Base-by-base conservation (phyloP, 2,329 filamentous ascomycete species). In the Neofusicoccum kwambonambiense region DNA sequence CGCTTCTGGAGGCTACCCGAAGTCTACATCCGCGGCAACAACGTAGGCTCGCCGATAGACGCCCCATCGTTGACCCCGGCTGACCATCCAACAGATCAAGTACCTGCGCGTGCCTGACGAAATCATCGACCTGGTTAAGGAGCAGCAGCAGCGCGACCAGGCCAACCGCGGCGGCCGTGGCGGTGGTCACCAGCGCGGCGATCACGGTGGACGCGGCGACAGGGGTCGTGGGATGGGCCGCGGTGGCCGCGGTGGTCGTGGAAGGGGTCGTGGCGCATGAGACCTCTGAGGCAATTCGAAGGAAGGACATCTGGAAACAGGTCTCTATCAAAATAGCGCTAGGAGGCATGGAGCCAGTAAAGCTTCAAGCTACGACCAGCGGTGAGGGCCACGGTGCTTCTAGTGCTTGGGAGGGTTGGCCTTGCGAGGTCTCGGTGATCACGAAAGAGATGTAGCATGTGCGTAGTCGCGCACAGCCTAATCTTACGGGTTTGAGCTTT, bases 11-110 rank as follows among this genome's bases (percentile, higher is more conserved):
- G 92, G 74, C 82, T 99, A 79, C 89, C 93, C 41, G 96, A 99
- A 78, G 93, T 94, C 65, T 99, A 99, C 75, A 91, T 99, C 60
- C 90, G 96, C 76, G 95, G 95, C 67, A 99, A 98, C 80, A 99
- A 98, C 76, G 94, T 97, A 80, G 67, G 90, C 82, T 42, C 15
- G 64, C 6, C 39, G 35, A 31, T 7, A 31, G 27, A 31, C 27
- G 22, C 56, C 54, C 19, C 11, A 35, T 39, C 11, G 11, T 17
- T 17, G 22, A 3, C 22, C 39, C 62, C 52, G 66, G 62, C 64
- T 51, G 22, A 35, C 44, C 39, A 27, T 67, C 69, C 64, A 67
- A 42, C 74, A 97, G 95, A 99, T 99, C 82, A 99, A 99, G 84
- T 99, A 97, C 81, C 87, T 99, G 37, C 89, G 94, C 72, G 92